Base-by-base conservation (phyloP, 1,284 basidiomycete genomes). In the Naganishia albida region DNA sequence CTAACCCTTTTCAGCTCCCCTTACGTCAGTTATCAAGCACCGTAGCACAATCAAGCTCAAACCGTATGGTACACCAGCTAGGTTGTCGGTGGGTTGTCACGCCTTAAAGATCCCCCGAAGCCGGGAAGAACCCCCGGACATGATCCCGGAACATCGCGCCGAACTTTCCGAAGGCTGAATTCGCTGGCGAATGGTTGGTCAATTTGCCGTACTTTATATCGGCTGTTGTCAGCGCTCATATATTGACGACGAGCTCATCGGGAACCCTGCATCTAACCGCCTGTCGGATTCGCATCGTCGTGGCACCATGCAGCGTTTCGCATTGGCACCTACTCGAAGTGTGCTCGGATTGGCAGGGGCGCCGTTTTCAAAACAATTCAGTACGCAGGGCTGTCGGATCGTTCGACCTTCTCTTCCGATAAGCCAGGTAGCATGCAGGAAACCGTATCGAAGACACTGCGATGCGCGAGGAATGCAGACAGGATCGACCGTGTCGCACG, bases 221-320 rank as follows among this genome's bases (percentile, higher is more conserved):
- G 16, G 16, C 42, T 43, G 42, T 43, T 15, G 13, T 20, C n/a
- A 16, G n/a, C 42, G 15, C 7, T 23, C 23, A 48, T 48, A 48
- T 34, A 34, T 34, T 10, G 34, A 34, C 4, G 34, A 10, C 6
- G n/a, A n/a, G n/a, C n/a, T n/a, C n/a, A n/a, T n/a, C n/a, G n/a
- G n/a, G n/a, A n/a, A n/a, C n/a, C n/a, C n/a, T n/a, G n/a, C n/a
- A n/a, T n/a, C n/a, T n/a, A n/a, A n/a, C n/a, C n/a, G n/a, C n/a
- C n/a, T n/a, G n/a, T n/a, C n/a, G n/a, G n/a, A n/a, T n/a, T n/a
- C n/a, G n/a, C n/a, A n/a, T n/a, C n/a, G n/a, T n/a, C n/a, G n/a
- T n/a, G n/a, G n/a, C n/a, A n/a, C n/a, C 13, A 48, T 53, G 51
- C 51, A 53, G 51, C 51, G 51, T 10, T 39, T 53, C 34, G 12